A percentile compares a stretch with the other conserved stretches of the same genome.
Conservation (phyloP, 768 basidiomycete genomes). For the Mycena belliarum region DNA sequence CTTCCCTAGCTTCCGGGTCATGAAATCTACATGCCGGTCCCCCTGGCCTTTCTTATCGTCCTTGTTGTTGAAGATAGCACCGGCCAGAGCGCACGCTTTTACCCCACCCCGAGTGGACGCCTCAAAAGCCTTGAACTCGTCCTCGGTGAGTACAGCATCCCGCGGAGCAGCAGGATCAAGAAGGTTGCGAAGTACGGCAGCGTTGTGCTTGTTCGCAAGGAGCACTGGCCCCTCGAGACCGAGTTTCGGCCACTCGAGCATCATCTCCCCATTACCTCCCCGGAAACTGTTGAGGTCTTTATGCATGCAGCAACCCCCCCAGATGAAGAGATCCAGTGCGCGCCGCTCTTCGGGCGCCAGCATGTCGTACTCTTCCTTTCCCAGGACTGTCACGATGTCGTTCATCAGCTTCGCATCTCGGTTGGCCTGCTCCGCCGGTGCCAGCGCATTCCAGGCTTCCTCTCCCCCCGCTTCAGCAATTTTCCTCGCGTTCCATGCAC, state of each 20-base stretch:
- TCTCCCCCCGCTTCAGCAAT: constrained; percentile 28
- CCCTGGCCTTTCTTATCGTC: constrained; percentile 29
- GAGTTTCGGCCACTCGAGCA: constrained; percentile 26
- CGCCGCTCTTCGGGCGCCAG: constrained; percentile 22
- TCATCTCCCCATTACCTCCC: constrained; percentile 30
- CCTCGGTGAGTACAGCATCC: background rate
- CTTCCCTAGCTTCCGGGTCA: background rate
- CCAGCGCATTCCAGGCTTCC: constrained; percentile 26
- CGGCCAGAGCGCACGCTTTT: constrained; percentile 20
- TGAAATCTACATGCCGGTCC: constrained; percentile 1
- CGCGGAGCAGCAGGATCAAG: background rate
- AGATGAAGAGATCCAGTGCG: constrained; percentile 31
- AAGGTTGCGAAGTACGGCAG: constrained; percentile 20
- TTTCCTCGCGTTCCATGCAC: constrained; percentile 23
- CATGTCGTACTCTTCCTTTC: constrained; percentile 23
- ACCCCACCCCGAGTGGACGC: constrained; percentile 21
- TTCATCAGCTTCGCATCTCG: constrained; percentile 21
- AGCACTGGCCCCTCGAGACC: constrained; percentile 25
- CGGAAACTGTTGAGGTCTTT: constrained; percentile 38
- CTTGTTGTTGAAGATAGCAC: constrained; percentile 27
- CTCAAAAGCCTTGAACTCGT: constrained; percentile 7
- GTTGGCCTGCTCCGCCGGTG: constrained; percentile 22
- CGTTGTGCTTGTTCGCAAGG: constrained; percentile 33
- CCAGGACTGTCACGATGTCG: constrained; percentile 22
- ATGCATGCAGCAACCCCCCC: constrained; percentile 41